phyloP scores from a whole-genome alignment of 164 flowering plant species.

The Protea cynaroides region DNA sequence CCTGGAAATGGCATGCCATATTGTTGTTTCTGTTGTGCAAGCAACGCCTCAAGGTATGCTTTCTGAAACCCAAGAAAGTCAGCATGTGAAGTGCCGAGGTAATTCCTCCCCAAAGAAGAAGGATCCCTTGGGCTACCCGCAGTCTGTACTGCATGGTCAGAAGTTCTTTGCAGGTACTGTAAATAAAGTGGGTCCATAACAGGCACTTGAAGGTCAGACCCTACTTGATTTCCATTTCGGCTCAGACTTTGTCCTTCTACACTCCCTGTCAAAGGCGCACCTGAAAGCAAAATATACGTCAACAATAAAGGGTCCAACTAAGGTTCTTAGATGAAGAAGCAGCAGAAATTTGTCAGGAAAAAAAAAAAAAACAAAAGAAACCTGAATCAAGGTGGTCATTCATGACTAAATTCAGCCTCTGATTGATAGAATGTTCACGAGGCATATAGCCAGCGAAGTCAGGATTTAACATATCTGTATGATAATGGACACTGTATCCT shows the following conservation, averaged over 20 bases:
- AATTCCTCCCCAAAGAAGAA: constrained; percentile 27
- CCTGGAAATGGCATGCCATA: constrained; percentile 29
- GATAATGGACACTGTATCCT: constrained; percentile 25
- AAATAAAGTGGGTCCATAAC: constrained; percentile 34
- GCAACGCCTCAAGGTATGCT: constrained; percentile 49
- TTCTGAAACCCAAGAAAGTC: constrained; percentile 49
- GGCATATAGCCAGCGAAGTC: constrained; percentile 26
- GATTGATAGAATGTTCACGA: constrained; percentile 27
- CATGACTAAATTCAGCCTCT: constrained; percentile 23
- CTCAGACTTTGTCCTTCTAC: constrained; percentile 21
- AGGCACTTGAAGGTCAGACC: constrained; percentile 29
- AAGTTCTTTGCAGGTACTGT: constrained; percentile 34
- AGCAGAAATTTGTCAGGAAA: background rate
- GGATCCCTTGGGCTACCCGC: constrained; percentile 23
- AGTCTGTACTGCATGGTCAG: constrained; percentile 31
- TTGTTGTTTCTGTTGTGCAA: constrained; percentile 60
- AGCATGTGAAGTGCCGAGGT: constrained; percentile 30
- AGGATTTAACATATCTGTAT: constrained; percentile 16
- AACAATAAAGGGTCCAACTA: constrained; percentile 2
- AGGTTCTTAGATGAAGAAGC: constrained; percentile 4
- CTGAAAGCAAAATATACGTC: constrained; percentile 13
- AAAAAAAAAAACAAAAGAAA: constrained; percentile 16
- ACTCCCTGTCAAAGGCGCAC: constrained; percentile 19
- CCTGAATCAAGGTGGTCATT: constrained; percentile 41
- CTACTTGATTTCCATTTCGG: constrained; percentile 27